Evolutionary conservation across 2,329 filamentous ascomycete species (phyloP).

Genomic region (Ramularia endophylla): DNA sequence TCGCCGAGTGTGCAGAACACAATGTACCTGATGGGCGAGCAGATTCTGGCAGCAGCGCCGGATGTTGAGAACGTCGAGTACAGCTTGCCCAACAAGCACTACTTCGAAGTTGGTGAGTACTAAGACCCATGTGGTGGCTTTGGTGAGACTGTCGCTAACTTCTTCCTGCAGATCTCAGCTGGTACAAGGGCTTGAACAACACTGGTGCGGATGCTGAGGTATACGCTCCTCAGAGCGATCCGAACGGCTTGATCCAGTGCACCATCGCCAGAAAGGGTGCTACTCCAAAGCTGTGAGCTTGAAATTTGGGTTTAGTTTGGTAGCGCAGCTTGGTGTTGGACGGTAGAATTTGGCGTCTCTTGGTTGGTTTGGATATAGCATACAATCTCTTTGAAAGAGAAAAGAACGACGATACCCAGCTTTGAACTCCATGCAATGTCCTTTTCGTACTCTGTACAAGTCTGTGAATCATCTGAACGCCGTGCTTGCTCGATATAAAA

Average conservation of each 20-base stretch:
- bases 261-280: slow-evolving; percentile 61
- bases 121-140: slow-evolving; percentile 1
- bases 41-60: slow-evolving; percentile 72
- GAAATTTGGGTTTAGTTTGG: not conserved
- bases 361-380: not conserved
- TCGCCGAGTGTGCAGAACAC: slow-evolving; percentile 93
- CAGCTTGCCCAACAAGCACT: slow-evolving; percentile 93
- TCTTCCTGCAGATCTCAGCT: slow-evolving; percentile 66
- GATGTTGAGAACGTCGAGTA: slow-evolving; percentile 71
- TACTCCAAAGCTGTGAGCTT: slow-evolving; percentile 19
- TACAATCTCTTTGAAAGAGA: slow-evolving; percentile 3
- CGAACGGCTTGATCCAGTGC: slow-evolving; percentile 94
- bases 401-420: slow-evolving; percentile 2
- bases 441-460: slow-evolving; percentile 4
- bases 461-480: slow-evolving; percentile 8
- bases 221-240: slow-evolving; percentile 84
- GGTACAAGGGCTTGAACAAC: slow-evolving; percentile 94
- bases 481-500: slow-evolving; percentile 1
- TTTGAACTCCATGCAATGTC: slow-evolving; percentile 6
- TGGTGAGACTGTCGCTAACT: slow-evolving; percentile 8
- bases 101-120: slow-evolving; percentile 83
- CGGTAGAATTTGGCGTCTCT: not conserved
- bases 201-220: slow-evolving; percentile 94
- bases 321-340: not conserved
- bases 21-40: slow-evolving; percentile 97